Evolutionary conservation across 2,329 filamentous ascomycete species (phyloP), one percentile per base, ranked within the genome.

Genomic region (Penicillium freii): DNA sequence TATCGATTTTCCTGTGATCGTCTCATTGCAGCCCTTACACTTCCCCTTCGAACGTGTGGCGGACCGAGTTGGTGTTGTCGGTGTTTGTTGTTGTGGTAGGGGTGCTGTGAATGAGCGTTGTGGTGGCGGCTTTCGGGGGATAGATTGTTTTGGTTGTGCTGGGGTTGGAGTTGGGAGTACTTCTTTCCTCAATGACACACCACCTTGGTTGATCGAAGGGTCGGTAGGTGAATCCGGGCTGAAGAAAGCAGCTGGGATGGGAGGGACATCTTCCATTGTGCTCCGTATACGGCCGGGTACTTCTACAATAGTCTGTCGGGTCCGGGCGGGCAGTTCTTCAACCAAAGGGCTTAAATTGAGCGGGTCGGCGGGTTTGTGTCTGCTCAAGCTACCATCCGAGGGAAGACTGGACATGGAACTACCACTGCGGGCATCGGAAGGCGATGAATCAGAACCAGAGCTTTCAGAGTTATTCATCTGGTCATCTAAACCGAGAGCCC

Each of bases 1-100:
- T 57, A 99, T 87, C 1, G 92, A 96, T 77, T 97, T 97, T 21
- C 92, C 93, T 44, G 86, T 84, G 66, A 99, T 97, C 7, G 82
- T 78, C 45, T 88, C 79, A 4, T 84, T 81, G 73, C 94, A 99
- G 1, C 90, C 90, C 68, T 91, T 90, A 78, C 94, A 99, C 61
- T 85, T 85, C 2, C 91, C 90, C 55, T 90, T 88, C 17, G 82
- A 82, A 31, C 71, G 67, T 9, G 76, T 71, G 2, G 72, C 70
- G 38, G 80, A 77, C 21, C 71, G 68, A 10, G 77, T 71, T 3
- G 74, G 70, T 21, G 44, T 39, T 43, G 79, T 76, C 27, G 77
- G 74, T 11, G 75, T 71, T 6, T 73, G 70, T 40, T 79, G 76
- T 29, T 77, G 74, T 11, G 75, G 77, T 39, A 75, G 72, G 2